These are phyloP conservation scores for Stephanodiscus minutulus DNA, from an alignment of 108 stramenopile genomes.

Conservation along the genomic window DNA sequence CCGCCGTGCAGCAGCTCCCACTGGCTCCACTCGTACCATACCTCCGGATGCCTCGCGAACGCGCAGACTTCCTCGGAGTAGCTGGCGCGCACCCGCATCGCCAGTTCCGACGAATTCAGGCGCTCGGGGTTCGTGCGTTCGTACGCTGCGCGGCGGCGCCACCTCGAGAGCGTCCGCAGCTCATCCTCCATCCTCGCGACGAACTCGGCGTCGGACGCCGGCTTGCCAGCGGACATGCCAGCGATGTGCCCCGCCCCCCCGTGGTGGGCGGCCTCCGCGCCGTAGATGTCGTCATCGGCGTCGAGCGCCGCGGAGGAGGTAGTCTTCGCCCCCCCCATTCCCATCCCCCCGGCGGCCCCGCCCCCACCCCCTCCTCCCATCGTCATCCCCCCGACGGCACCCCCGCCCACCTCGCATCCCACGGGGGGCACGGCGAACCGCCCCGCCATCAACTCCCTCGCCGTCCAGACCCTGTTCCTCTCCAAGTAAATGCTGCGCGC, in stretches of 20 bases:
- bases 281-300: constrained; percentile 35
- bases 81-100: constrained; percentile 61
- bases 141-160: constrained; percentile 76
- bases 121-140: constrained; percentile 92
- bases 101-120: constrained; percentile 55
- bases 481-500: constrained; percentile 86
- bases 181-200: constrained; percentile 64
- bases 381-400: constrained; percentile 2
- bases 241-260: constrained; percentile 20
- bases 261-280: constrained; percentile 16
- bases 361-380: no score
- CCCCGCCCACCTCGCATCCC: constrained; percentile 31
- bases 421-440: constrained; percentile 76
- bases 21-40: constrained; percentile 89
- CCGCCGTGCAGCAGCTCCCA: constrained; percentile 71
- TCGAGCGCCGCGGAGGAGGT: constrained; percentile 22
- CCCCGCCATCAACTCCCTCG: constrained; percentile 51
- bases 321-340: constrained; percentile 13
- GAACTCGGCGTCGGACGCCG: constrained; percentile 52
- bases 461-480: constrained; percentile 68
- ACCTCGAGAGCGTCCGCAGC: constrained; percentile 55
- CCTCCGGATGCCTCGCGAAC: constrained; percentile 79
- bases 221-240: constrained; percentile 14
- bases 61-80: constrained; percentile 81
- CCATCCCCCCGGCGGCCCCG: constrained; percentile 7